phyloP scores from a whole-genome alignment of 805 yeast genomes.

The Saccharomycopsis synnaedendra region DNA sequence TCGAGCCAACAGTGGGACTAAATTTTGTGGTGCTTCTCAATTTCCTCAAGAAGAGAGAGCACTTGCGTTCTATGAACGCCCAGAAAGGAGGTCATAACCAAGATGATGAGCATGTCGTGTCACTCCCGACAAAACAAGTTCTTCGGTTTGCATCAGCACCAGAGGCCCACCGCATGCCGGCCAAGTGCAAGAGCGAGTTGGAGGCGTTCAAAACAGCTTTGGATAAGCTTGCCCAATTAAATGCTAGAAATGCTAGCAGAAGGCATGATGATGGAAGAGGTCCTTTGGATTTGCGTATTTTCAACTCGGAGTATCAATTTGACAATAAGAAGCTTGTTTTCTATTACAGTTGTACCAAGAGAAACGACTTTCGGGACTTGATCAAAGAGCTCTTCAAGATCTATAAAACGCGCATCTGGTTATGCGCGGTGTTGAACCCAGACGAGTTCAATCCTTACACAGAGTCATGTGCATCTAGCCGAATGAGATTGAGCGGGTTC shows the following conservation, averaged over 20 bases:
- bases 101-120: conserved; percentile 19
- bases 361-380: conserved; percentile 64
- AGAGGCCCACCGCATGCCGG: conserved; percentile 50
- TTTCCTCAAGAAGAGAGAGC: conserved; percentile 64
- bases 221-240: conserved; percentile 30
- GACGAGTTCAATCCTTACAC: conserved; percentile 15
- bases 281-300: conserved; percentile 42
- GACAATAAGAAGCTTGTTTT: conserved; percentile 70
- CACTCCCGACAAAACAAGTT: conserved; percentile 65
- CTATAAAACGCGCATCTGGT: conserved; percentile 74
- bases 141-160: conserved; percentile 64
- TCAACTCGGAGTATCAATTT: conserved; percentile 74
- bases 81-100: conserved; percentile 8
- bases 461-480: conserved; percentile 6
- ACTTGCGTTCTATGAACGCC: conserved; percentile 35
- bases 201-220: conserved; percentile 59
- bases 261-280: conserved; percentile 23
- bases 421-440: conserved; percentile 52
- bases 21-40: conserved; percentile 62
- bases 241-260: conserved; percentile 10
- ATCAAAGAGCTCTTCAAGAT: conserved; percentile 65
- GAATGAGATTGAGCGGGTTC: conserved; percentile 3
- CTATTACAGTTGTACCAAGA: conserved; percentile 50
- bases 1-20: conserved; percentile 52
- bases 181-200: conserved; percentile 60